A percentile compares a stretch with the other conserved stretches of the same genome.
Conservation (phyloP, 148 eudicot species). For the Camellia granthamiana region DNA sequence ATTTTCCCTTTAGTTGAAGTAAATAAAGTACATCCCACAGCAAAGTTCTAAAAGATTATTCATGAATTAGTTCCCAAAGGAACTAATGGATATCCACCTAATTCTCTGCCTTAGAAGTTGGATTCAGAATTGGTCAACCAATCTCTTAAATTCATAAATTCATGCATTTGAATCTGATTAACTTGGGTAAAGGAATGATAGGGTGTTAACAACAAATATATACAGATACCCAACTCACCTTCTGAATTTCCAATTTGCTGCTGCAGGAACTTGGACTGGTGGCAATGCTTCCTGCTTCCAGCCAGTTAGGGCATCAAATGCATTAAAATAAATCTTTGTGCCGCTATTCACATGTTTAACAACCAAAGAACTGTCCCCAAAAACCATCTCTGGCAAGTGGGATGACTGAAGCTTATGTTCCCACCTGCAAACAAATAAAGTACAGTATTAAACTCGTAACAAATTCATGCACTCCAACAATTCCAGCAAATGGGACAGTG, state of each 20-base stretch:
- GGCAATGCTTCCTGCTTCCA: constrained; percentile 90
- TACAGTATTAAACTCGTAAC: neutral
- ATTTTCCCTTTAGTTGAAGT: neutral
- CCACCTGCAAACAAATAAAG: constrained; percentile 55
- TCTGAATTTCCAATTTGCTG: constrained; percentile 88
- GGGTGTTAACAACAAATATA: neutral
- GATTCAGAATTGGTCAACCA: neutral
- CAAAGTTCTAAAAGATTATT: neutral
- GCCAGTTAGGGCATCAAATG: constrained; percentile 84
- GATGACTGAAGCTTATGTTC: constrained; percentile 86
- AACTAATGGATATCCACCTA: neutral
- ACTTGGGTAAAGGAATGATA: neutral
- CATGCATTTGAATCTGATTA: neutral
- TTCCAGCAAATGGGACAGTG: neutral
- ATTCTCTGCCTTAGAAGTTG: neutral
- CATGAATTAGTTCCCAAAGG: neutral
- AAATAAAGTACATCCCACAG: neutral
- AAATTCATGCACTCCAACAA: neutral
- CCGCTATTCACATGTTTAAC: constrained; percentile 72
- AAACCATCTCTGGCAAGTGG: constrained; percentile 95
- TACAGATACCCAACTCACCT: constrained; percentile 39
- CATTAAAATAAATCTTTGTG: constrained; percentile 67
- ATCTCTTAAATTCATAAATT: neutral
- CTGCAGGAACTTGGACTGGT: constrained; percentile 97
- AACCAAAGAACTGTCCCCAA: constrained; percentile 72